Percentiles rank a stretch among this genome's conserved stretches.
These are phyloP conservation scores for Ophioceras dolichostomum DNA, from an alignment of 2,329 filamentous ascomycete genomes.

Conservation along the genomic window DNA sequence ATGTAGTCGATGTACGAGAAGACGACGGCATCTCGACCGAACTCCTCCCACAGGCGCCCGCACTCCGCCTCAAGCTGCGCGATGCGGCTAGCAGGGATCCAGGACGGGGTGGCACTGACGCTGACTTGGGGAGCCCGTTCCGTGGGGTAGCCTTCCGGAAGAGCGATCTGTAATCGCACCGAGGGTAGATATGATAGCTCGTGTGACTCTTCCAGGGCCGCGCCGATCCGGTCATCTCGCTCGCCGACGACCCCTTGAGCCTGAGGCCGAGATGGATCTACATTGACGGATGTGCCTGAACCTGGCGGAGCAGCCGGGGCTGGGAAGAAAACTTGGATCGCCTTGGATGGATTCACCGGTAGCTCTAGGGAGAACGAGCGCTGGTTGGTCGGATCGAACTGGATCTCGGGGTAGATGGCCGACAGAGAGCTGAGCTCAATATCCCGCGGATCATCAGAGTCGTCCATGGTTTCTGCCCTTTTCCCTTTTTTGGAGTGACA, in stretches of 20 bases:
- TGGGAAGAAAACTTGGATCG: slow-evolving; percentile 46
- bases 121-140: slow-evolving; percentile 34
- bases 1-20: slow-evolving; percentile 54
- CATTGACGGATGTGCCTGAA: too few species aligned
- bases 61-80: slow-evolving; percentile 37
- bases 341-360: slow-evolving; percentile 39
- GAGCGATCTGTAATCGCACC: slow-evolving; percentile 35
- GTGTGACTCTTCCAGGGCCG: slow-evolving; percentile 26
- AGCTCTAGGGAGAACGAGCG: slow-evolving; percentile 43
- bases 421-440: slow-evolving; percentile 48
- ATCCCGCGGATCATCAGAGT: slow-evolving; percentile 38
- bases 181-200: slow-evolving; percentile 45
- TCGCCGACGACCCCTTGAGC: too few species aligned
- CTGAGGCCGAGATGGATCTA: too few species aligned
- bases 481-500: background rate
- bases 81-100: slow-evolving; percentile 40
- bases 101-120: slow-evolving; percentile 42
- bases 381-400: slow-evolving; percentile 25
- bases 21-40: slow-evolving; percentile 44
- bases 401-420: slow-evolving; percentile 57
- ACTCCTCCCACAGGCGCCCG: slow-evolving; percentile 46
- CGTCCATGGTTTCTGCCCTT: slow-evolving; percentile 12
- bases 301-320: slow-evolving; percentile 17
- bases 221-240: too few species aligned
- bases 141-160: slow-evolving; percentile 47